A percentile compares a stretch with the other conserved stretches of the same genome.
Evolutionary conservation across 2,329 filamentous ascomycete genomes (phyloP).

Genomic region (Trichoderma sp.): DNA sequence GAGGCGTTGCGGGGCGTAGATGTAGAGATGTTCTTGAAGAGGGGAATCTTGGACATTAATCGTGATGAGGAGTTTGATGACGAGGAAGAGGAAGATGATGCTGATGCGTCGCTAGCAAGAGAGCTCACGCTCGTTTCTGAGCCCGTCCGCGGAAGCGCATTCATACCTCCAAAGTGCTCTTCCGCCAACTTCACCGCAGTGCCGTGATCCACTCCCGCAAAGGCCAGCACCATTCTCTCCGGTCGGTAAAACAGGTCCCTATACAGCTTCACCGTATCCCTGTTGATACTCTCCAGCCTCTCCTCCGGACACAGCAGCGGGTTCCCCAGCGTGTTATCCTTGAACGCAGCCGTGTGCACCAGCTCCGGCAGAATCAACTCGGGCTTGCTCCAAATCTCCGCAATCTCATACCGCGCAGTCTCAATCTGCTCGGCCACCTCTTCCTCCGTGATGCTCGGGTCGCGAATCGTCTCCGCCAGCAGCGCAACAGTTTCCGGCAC

Average conservation of each 20-base stretch:
- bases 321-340: conserved; percentile 94
- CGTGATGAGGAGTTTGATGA: conserved; percentile 53
- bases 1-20: conserved; percentile 67
- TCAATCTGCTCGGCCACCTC: conserved; percentile 86
- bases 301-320: conserved; percentile 90
- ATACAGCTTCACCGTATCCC: conserved; percentile 75
- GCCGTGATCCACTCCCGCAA: conserved; percentile 84
- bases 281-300: conserved; percentile 74
- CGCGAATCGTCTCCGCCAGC: conserved; percentile 90
- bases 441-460: conserved; percentile 80
- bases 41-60: conserved; percentile 81
- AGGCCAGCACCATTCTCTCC: conserved; percentile 90
- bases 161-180: conserved; percentile 92
- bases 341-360: conserved; percentile 93
- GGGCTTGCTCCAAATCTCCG: conserved; percentile 96
- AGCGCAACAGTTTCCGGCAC: conserved; percentile 81
- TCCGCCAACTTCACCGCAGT: conserved; percentile 80
- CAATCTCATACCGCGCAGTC: conserved; percentile 93
- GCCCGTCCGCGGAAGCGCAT: conserved; percentile 58
- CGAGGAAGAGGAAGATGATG: conserved; percentile 39
- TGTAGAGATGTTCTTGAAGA: conserved; percentile 86
- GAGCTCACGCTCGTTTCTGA: conserved; percentile 60
- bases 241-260: conserved; percentile 82
- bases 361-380: conserved; percentile 94
- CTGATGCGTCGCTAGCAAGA: conserved; percentile 43